phyloP scores from a whole-genome alignment of 2,329 filamentous ascomycete species.

The Ascochyta rabiei region DNA sequence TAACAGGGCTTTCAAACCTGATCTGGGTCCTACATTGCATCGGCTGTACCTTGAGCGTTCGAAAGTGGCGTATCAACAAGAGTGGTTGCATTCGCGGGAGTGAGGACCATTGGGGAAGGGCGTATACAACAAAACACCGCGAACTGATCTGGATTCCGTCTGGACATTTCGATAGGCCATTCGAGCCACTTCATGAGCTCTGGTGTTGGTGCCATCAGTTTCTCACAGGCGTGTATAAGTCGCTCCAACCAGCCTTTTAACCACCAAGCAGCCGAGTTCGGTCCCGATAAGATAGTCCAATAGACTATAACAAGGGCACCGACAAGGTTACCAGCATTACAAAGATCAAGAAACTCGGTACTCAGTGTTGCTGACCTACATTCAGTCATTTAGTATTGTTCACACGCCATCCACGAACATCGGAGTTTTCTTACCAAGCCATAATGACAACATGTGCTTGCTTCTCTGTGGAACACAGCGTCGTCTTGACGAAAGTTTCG shows the following conservation, averaged over 20 bases:
- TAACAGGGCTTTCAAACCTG: neutral
- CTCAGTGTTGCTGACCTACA: constrained; percentile 1
- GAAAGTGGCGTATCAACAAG: neutral
- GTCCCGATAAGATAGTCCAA: constrained; percentile 32
- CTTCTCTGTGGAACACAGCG: neutral
- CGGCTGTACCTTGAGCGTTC: neutral
- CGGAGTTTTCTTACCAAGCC: constrained; percentile 3
- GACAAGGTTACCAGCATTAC: constrained; percentile 30
- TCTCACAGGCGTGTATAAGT: constrained; percentile 29
- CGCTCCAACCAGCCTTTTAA: constrained; percentile 33
- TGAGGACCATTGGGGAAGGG: constrained; percentile 1
- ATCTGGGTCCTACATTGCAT: neutral
- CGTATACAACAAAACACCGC: neutral
- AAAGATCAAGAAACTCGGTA: constrained; percentile 6
- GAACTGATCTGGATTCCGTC: neutral
- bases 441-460: constrained; percentile 8
- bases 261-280: constrained; percentile 32
- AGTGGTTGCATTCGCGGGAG: neutral
- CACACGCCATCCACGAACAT: neutral
- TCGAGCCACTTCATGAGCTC: constrained; percentile 36
- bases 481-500: constrained; percentile 8
- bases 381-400: neutral
- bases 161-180: constrained; percentile 33
- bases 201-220: constrained; percentile 30
- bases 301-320: constrained; percentile 35